Percentiles rank a stretch among this genome's conserved stretches.
Conservation (phyloP, 305 asterid species). For the Fraxinus floribunda region DNA sequence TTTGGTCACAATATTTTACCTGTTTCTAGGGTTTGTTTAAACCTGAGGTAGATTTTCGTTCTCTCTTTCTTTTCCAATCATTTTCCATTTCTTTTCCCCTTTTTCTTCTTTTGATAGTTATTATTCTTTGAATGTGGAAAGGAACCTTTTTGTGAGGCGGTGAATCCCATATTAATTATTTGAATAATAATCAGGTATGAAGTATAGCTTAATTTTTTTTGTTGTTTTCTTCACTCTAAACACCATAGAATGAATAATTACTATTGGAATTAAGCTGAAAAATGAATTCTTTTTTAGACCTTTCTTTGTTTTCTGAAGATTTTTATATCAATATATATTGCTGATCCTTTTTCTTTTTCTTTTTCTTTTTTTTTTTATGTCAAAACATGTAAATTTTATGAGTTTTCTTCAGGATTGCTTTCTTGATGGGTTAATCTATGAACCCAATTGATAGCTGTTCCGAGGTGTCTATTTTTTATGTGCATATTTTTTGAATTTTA, state of each 20-base stretch:
- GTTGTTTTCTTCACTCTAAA: neutral
- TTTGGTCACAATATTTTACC: slow-evolving; percentile 21
- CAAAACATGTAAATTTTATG: neutral
- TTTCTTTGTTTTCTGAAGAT: neutral
- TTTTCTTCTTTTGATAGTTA: neutral
- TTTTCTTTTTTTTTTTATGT: no score
- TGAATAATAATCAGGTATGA: slow-evolving; percentile 16
- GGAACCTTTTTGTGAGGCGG: slow-evolving; percentile 11
- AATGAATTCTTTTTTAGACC: neutral
- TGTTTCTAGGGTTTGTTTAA: slow-evolving; percentile 40
- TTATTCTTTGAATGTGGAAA: neutral
- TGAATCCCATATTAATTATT: slow-evolving; percentile 10
- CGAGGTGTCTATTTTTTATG: slow-evolving; percentile 5
- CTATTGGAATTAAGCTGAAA: neutral
- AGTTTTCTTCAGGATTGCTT: neutral
- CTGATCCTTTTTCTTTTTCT: neutral
- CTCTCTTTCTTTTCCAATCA: neutral
- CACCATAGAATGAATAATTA: no score
- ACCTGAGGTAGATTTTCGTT: slow-evolving; percentile 22
- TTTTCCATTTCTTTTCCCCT: neutral
- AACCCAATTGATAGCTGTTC: neutral
- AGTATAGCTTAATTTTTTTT: neutral
- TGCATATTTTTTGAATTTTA: slow-evolving; percentile 13
- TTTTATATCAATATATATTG: neutral
- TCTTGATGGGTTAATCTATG: neutral